Evolutionary conservation across 208 protist genomes (phyloP), one percentile per base, ranked within the genome.

Genomic region (Trypanosoma theileri): DNA sequence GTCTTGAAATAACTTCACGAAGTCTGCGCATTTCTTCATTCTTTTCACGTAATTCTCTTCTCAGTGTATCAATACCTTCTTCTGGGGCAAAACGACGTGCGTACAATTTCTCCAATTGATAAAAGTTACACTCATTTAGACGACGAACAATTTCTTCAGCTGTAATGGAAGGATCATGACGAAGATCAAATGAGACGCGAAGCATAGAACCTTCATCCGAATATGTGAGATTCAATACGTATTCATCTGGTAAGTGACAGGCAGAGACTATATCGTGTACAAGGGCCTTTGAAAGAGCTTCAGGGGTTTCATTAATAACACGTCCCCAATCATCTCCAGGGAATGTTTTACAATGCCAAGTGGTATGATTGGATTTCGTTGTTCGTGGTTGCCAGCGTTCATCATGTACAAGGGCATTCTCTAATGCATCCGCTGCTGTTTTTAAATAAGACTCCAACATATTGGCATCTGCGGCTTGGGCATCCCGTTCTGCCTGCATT

Each of bases 351-450:
- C 42, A 62, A 22, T 78, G 73, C 57, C 55, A 69, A 46, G 73
- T 68, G 11, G 52, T 78, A 59, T 66, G 60, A 1, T 78, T 0
- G 0, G 73, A 67, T 8, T 72, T 28, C 19, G 73, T 78, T 1
- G 55, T 72, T 21, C 59, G 65, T n/a, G 66, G 73, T 14, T 44
- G 21, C 75, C 75, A 81, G 4, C 75, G 75, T 53, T 81, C 75
- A 40, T 81, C 75, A 45, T 81, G 75, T 11, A 73, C 7, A 19
- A 78, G 57, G 6, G 73, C 66, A 45, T 71, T 59, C 50, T 78
- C 73, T 54, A 78, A 55, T 0, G 73, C 73, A 52, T 78, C 59
- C 11, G 73, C 73, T 22, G 73, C 73, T 4, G 66, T 69, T 46
- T 67, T 65, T 4, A 78, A 28, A 54, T 40, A 73, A 10, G 50